Percentiles rank a stretch among this genome's conserved stretches.
Evolutionary conservation across 176 grass and related monocot species (phyloP).

Genomic region (Triticum dicoccoides): DNA sequence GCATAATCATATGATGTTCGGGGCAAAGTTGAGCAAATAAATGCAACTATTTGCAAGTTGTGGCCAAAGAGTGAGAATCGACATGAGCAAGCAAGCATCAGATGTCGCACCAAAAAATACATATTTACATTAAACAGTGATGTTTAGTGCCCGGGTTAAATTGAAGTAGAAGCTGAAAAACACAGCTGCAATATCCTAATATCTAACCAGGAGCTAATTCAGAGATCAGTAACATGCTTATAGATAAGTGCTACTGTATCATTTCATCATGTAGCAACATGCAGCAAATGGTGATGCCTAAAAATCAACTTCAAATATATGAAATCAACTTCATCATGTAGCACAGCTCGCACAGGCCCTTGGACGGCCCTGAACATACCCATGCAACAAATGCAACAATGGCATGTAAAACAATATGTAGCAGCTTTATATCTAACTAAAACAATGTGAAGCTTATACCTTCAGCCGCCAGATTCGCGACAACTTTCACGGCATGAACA

Average conservation of each 20-base stretch:
- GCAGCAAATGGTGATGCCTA: neutral
- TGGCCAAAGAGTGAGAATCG: neutral
- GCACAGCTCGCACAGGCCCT: too few relatives aligned
- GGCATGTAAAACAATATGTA: neutral
- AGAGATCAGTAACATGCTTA: neutral
- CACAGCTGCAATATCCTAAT: neutral
- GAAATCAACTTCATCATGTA: too few relatives aligned
- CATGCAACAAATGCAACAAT: neutral
- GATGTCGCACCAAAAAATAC: neutral
- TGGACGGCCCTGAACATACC: neutral
- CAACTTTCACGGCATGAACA: constrained; percentile 98
- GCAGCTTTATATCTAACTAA: neutral
- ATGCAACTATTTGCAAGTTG: neutral
- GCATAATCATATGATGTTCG: neutral
- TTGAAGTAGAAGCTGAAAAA: neutral
- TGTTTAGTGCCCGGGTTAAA: neutral
- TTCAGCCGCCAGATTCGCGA: constrained; percentile 98
- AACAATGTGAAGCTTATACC: constrained; percentile 36
- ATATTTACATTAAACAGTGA: neutral
- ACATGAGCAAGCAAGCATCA: constrained; percentile 11
- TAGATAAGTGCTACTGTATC: neutral
- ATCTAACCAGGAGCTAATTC: neutral
- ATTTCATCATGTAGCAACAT: constrained; percentile 2
- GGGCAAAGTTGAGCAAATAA: constrained; percentile 13
- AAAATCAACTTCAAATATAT: constrained; percentile 22